Evolutionary conservation across 176 grass and related monocot species (phyloP).

Genomic region (Raddia guianensis): DNA sequence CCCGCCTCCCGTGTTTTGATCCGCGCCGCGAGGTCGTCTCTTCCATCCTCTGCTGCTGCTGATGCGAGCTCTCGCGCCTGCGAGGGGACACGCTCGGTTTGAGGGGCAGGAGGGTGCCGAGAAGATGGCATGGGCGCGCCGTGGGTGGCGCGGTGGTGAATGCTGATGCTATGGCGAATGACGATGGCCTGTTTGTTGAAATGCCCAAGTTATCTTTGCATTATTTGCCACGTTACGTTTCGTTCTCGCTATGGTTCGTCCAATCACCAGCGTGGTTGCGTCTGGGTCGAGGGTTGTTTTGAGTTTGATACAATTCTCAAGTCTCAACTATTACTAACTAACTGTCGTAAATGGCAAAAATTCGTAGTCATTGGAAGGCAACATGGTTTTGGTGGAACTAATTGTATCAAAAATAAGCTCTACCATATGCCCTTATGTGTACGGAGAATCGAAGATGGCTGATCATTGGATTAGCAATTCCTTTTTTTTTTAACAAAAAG

Average conservation of each 20-base stretch:
- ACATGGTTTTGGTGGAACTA: neutral
- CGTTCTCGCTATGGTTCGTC: neutral
- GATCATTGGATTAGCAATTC: neutral
- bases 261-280: neutral
- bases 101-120: no score
- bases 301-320: neutral
- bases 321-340: neutral
- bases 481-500: no score
- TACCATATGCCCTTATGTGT: neutral
- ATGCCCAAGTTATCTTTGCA: conserved; percentile 25
- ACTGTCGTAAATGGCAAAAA: neutral
- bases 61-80: no score
- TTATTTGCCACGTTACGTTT: neutral
- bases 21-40: neutral
- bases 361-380: neutral
- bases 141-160: neutral
- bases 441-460: neutral
- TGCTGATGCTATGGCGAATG: neutral
- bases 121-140: neutral
- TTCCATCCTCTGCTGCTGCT: neutral
- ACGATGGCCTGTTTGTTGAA: conserved; percentile 47
- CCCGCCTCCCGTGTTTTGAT: neutral
- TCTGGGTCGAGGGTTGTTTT: neutral
- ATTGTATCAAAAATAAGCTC: neutral
- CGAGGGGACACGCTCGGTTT: neutral